Conservation (phyloP, 179 eudicot genomes). For the Vitellaria paradoxa region DNA sequence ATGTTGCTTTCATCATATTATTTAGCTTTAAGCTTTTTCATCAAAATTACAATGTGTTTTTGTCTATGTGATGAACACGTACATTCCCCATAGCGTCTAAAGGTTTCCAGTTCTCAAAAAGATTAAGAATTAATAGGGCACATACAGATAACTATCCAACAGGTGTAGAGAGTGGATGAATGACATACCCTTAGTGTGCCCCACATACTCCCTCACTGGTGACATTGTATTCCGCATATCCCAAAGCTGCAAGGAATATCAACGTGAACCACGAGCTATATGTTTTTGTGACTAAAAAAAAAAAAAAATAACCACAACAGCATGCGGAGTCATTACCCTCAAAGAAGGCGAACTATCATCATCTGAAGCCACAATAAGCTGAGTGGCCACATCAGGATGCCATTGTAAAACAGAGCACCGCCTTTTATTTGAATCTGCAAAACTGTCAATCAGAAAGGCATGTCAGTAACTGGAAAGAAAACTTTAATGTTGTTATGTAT, state of each 20-base stretch:
- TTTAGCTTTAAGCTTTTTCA: too few relatives aligned
- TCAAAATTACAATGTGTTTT: too few relatives aligned
- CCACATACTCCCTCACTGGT: slow-evolving; percentile 85
- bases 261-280: background rate
- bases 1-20: too few relatives aligned
- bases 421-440: slow-evolving; percentile 74
- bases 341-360: slow-evolving; percentile 85
- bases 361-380: slow-evolving; percentile 95
- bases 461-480: slow-evolving; percentile 4
- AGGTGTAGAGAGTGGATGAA: background rate
- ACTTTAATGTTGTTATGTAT: background rate
- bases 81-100: too few relatives aligned
- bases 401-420: slow-evolving; percentile 96
- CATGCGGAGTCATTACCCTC: slow-evolving; percentile 46
- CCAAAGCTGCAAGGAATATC: slow-evolving; percentile 67
- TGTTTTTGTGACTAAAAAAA: background rate
- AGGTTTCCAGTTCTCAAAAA: too few relatives aligned
- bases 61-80: too few relatives aligned
- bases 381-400: slow-evolving; percentile 96
- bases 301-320: background rate
- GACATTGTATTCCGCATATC: slow-evolving; percentile 91
- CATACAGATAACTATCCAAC: too few relatives aligned
- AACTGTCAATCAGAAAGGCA: slow-evolving; percentile 45
- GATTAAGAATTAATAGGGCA: too few relatives aligned
- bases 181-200: slow-evolving; percentile 83